phyloP scores from a whole-genome alignment of 192 early-diverging fungal genomes.

The Coemansia sp. region DNA sequence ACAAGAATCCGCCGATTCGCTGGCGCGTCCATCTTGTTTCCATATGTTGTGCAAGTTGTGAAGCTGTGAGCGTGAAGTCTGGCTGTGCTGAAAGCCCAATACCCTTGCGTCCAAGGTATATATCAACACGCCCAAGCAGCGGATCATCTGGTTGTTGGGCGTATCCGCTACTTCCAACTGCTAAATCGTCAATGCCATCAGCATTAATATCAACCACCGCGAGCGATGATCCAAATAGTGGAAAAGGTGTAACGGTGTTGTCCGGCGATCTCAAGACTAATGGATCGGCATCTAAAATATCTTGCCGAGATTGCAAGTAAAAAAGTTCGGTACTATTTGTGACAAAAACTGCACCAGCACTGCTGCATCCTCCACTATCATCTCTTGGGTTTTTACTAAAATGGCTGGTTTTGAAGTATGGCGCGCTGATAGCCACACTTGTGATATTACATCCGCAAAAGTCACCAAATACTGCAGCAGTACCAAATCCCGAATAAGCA shows the following conservation, averaged over 20 bases:
- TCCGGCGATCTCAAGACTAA: constrained; percentile 21
- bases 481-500: constrained; percentile 67
- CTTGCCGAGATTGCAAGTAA: constrained; percentile 28
- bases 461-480: constrained; percentile 62
- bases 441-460: constrained; percentile 64
- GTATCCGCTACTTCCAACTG: constrained; percentile 63
- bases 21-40: constrained; percentile 20
- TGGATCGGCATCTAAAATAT: constrained; percentile 52
- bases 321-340: constrained; percentile 7
- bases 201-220: constrained; percentile 79
- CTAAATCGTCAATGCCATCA: constrained; percentile 87
- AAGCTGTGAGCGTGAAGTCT: constrained; percentile 49
- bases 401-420: constrained; percentile 46
- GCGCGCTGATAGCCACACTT: constrained; percentile 66
- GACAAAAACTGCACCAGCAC: constrained; percentile 61
- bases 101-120: constrained; percentile 63
- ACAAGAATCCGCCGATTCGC: constrained; percentile 47
- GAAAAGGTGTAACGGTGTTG: constrained; percentile 20
- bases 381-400: not conserved
- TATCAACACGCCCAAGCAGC: constrained; percentile 60
- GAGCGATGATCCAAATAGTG: constrained; percentile 73
- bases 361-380: constrained; percentile 7
- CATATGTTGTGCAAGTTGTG: constrained; percentile 23
- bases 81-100: constrained; percentile 52
- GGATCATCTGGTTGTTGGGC: constrained; percentile 24